Percentiles rank a stretch among this genome's conserved stretches.
These are phyloP conservation scores for Ciborinia camelliae DNA, from an alignment of 2,329 filamentous ascomycete species.

Conservation along the genomic window DNA sequence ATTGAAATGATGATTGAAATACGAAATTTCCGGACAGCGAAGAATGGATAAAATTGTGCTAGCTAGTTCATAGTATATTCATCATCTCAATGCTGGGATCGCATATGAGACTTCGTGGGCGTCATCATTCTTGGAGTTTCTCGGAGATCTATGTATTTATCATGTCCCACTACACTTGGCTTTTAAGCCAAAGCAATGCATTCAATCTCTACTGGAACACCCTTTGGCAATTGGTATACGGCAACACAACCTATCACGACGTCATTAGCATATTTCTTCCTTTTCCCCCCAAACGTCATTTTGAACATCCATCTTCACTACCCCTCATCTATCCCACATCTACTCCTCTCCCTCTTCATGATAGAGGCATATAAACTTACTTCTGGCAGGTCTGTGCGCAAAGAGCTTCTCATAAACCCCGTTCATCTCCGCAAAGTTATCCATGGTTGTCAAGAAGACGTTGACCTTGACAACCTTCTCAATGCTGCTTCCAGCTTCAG, in stretches of 20 bases:
- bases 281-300: neutral
- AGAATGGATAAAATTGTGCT: neutral
- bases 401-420: conserved; percentile 79
- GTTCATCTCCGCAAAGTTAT: conserved; percentile 59
- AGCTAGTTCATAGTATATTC: neutral
- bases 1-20: neutral
- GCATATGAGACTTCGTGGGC: neutral
- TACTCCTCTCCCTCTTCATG: neutral
- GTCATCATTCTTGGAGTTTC: neutral
- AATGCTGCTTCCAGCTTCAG: conserved; percentile 75
- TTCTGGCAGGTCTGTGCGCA: conserved; percentile 80
- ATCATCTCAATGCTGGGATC: neutral
- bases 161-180: neutral
- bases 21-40: neutral
- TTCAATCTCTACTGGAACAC: conserved; percentile 88
- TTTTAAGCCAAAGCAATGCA: conserved; percentile 68
- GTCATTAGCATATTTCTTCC: conserved; percentile 1
- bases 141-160: neutral
- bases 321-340: neutral
- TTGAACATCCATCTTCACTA: neutral
- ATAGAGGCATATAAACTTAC: conserved; percentile 36
- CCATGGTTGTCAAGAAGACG: conserved; percentile 72
- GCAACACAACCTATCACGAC: conserved; percentile 63
- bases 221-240: conserved; percentile 84
- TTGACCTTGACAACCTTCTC: conserved; percentile 86